Conservation (phyloP, 2,329 filamentous ascomycete genomes). For the Tolypocladium capitatum region DNA sequence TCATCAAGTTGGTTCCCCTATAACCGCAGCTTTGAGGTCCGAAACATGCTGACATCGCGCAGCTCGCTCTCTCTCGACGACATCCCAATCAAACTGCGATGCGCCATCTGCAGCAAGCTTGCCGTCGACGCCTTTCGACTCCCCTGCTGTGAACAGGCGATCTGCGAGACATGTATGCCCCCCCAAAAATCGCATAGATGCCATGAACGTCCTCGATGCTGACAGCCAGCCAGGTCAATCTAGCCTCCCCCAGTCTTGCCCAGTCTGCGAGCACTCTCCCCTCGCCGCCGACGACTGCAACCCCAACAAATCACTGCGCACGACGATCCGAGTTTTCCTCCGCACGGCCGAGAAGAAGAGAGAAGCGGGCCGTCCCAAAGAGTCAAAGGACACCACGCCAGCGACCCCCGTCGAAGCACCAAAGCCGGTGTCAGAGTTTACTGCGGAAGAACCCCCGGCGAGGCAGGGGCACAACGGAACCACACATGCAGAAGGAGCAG, state of each 20-base stretch:
- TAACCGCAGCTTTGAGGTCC: neutral
- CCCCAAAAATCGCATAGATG: too few relatives aligned
- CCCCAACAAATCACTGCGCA: slow-evolving; percentile 79
- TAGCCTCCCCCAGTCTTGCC: slow-evolving; percentile 65
- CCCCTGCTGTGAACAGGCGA: slow-evolving; percentile 89
- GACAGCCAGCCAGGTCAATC: slow-evolving; percentile 47
- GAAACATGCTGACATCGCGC: slow-evolving; percentile 1
- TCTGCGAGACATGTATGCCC: slow-evolving; percentile 71
- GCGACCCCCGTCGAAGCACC: slow-evolving; percentile 28
- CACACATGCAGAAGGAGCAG: neutral
- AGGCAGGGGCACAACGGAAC: neutral
- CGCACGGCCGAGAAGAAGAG: slow-evolving; percentile 86
- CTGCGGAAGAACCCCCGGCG: slow-evolving; percentile 8
- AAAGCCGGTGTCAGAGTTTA: slow-evolving; percentile 14
- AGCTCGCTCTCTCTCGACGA: slow-evolving; percentile 71
- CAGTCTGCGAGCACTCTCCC: slow-evolving; percentile 85
- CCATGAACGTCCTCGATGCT: neutral
- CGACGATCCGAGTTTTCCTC: slow-evolving; percentile 82
- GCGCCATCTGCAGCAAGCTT: slow-evolving; percentile 82
- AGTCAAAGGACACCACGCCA: slow-evolving; percentile 27
- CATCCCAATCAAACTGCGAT: slow-evolving; percentile 91
- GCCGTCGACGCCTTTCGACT: slow-evolving; percentile 83
- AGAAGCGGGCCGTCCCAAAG: slow-evolving; percentile 47
- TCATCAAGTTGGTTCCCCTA: slow-evolving; percentile 35
- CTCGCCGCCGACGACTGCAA: slow-evolving; percentile 78